Conservation (phyloP, 2,329 filamentous ascomycete genomes). For the Calycina herbarum region DNA sequence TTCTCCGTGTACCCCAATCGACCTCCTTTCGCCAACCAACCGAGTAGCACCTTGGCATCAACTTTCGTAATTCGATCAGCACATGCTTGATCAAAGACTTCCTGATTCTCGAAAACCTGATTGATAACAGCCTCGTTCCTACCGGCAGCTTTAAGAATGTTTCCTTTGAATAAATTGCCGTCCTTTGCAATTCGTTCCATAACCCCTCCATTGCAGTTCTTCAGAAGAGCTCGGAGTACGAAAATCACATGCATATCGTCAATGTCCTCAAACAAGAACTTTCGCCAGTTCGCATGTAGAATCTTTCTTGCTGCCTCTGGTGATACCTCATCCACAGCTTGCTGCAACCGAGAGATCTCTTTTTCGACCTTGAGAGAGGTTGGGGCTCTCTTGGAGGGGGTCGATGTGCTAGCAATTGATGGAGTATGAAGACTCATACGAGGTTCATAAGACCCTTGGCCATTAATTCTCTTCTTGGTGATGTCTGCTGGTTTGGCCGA, state of each 20-base stretch:
- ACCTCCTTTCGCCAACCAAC: slow-evolving; percentile 30
- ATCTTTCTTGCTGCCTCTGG: slow-evolving; percentile 26
- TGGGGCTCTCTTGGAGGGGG: background rate
- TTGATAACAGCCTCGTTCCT: slow-evolving; percentile 23
- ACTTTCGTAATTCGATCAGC: slow-evolving; percentile 25
- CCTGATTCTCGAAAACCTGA: slow-evolving; percentile 18
- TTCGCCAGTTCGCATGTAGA: slow-evolving; percentile 20
- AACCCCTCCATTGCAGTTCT: slow-evolving; percentile 27
- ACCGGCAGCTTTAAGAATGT: slow-evolving; percentile 19
- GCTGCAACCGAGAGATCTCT: slow-evolving; percentile 26
- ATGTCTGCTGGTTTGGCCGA: background rate
- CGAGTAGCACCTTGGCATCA: slow-evolving; percentile 27
- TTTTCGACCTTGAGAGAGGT: slow-evolving; percentile 13
- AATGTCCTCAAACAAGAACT: slow-evolving; percentile 25
- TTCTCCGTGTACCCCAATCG: slow-evolving; percentile 33
- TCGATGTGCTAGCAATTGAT: background rate
- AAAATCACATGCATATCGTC: slow-evolving; percentile 31
- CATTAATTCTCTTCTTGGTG: background rate
- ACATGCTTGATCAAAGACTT: slow-evolving; percentile 27
- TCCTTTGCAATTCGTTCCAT: slow-evolving; percentile 30
- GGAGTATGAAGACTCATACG: background rate
- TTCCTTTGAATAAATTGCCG: slow-evolving; percentile 23
- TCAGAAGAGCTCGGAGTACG: slow-evolving; percentile 31
- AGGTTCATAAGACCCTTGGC: background rate
- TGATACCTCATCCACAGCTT: slow-evolving; percentile 26